Base-by-base conservation (phyloP, 352 stramenopile genomes). In the Phytophthora hibernalis region DNA sequence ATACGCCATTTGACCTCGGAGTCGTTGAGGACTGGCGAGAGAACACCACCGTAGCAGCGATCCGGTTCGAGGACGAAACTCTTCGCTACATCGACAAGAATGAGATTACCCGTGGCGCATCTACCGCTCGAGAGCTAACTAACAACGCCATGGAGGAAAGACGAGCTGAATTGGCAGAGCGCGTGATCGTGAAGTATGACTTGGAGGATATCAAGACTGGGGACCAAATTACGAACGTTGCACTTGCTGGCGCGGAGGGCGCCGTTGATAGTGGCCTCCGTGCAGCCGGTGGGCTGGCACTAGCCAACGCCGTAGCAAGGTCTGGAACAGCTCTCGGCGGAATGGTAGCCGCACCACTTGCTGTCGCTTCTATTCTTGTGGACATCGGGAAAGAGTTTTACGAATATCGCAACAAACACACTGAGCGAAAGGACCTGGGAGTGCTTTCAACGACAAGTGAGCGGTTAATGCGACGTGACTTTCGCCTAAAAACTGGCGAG, bases 371-470 rank as follows among this genome's bases (percentile, higher is more conserved):
- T 24, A 95, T 95, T 20, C 76, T 95, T n/a, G 84, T 94, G 9
- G 87, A 95, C 30, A 83, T 95, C 50, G 85, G 87, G 1, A 92
- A 92, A 59, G 87, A 95, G 42, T 95, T 92, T 68, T 89, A 91
- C 54, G 76, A 92, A 22, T 94, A 92, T 53, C 84, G 87, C 18
- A 77, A 87, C 28, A 89, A 89, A 38, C 82, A 92, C 48, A 73
- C 70, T 2, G 85, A 92, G 59, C 76, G 85, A 24, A 89, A 87
- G 51, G 67, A 75, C 2, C 69, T 89, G 5, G 83, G 83, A 5
- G 82, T 94, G 44, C 65, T 92, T 2, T 93, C 87, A 6, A 67
- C 71, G 2, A 83, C 85, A 0, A 93, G 79, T 24, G 87, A 94
- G 65, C 81, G 81, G 31, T 54, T 95, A 37, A 82, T 93, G 74